Conservation (phyloP, 2,329 filamentous ascomycete species). For the Sporothrix euskadiensis region DNA sequence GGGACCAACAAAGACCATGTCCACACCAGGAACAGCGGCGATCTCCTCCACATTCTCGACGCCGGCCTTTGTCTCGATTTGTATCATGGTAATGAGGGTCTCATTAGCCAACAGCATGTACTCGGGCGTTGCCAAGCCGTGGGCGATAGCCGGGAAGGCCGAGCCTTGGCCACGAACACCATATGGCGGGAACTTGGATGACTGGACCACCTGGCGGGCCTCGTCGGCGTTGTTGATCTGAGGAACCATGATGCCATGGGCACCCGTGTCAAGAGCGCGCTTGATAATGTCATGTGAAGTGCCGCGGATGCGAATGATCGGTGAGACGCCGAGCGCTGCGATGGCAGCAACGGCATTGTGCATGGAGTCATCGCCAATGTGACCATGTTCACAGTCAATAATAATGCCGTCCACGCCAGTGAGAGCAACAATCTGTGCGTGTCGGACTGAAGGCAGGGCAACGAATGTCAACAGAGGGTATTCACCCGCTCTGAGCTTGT, state of each 20-base stretch:
- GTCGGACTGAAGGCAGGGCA: constrained; percentile 49
- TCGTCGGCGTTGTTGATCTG: constrained; percentile 49
- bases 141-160: constrained; percentile 50
- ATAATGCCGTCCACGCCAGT: constrained; percentile 53
- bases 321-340: constrained; percentile 48
- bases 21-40: constrained; percentile 45
- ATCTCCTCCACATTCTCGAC: constrained; percentile 50
- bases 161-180: constrained; percentile 54
- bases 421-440: constrained; percentile 51
- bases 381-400: constrained; percentile 56
- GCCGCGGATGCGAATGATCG: constrained; percentile 44
- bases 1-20: constrained; percentile 49
- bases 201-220: constrained; percentile 48
- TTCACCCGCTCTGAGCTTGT: constrained; percentile 36
- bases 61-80: constrained; percentile 48
- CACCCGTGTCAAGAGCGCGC: constrained; percentile 53
- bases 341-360: constrained; percentile 57
- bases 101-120: constrained; percentile 55
- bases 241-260: constrained; percentile 54
- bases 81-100: constrained; percentile 47
- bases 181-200: constrained; percentile 53
- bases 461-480: constrained; percentile 52
- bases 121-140: constrained; percentile 48
- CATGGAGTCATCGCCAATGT: constrained; percentile 54
- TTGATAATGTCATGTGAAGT: constrained; percentile 50